Conservation (phyloP, 2,329 filamentous ascomycete genomes). For the Biscogniauxia mediterranea region DNA sequence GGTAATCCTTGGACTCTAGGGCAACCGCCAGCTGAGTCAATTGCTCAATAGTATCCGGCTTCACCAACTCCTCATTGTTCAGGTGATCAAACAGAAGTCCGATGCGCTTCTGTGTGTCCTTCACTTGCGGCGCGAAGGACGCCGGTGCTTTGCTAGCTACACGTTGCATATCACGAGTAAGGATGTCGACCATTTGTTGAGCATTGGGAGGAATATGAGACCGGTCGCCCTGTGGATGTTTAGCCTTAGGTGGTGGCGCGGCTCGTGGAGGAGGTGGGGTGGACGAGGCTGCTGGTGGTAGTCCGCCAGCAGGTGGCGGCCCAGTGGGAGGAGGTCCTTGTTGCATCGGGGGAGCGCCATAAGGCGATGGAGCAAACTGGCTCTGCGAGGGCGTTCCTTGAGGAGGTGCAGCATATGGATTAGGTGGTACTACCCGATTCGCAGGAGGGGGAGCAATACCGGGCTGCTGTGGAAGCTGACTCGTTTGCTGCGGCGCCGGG, state of each 20-base stretch:
- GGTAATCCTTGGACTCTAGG: constrained; percentile 67
- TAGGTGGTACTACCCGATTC: constrained; percentile 46
- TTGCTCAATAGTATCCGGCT: constrained; percentile 71
- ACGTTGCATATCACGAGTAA: constrained; percentile 82
- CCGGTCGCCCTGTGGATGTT: constrained; percentile 80
- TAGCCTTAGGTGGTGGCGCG: constrained; percentile 55
- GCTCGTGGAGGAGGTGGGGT: constrained; percentile 49
- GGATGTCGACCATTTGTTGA: constrained; percentile 75
- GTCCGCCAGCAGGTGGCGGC: constrained; percentile 41
- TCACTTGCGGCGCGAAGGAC: constrained; percentile 85
- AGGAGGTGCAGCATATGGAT: constrained; percentile 48
- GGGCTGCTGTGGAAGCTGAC: constrained; percentile 40
- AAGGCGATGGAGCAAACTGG: constrained; percentile 62
- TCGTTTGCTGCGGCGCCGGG: constrained; percentile 53
- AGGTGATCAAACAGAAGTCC: constrained; percentile 94
- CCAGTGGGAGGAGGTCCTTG: constrained; percentile 38
- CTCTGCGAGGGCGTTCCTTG: constrained; percentile 46
- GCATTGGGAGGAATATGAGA: constrained; percentile 81
- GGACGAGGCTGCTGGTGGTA: constrained; percentile 34
- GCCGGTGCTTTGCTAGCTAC: constrained; percentile 82
- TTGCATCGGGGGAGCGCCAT: constrained; percentile 40
- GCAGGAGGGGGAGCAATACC: constrained; percentile 33
- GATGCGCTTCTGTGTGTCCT: constrained; percentile 89
- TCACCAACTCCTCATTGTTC: constrained; percentile 90
- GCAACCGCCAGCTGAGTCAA: constrained; percentile 64